Evolutionary conservation across 1,139 yeast species (phyloP).

Genomic region (Lodderomyces parapsilosis): DNA sequence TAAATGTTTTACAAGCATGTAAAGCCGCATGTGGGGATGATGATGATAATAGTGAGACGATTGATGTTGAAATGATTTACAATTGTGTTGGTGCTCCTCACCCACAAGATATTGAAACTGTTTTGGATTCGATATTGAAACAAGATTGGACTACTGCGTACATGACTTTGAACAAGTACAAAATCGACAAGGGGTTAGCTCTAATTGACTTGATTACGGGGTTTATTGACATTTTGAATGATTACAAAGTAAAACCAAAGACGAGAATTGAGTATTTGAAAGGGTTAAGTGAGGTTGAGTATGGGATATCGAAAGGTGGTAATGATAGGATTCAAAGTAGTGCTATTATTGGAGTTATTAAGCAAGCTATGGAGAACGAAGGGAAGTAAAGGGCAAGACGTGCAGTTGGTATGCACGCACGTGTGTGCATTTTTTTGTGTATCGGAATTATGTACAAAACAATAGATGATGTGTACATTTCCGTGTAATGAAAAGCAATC

Average conservation of each 20-base stretch:
- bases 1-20: constrained; percentile 93
- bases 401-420: too few relatives aligned
- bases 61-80: constrained; percentile 74
- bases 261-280: constrained; percentile 64
- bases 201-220: constrained; percentile 81
- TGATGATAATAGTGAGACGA: constrained; percentile 51
- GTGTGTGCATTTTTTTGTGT: too few relatives aligned
- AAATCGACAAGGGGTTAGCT: constrained; percentile 80
- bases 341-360: constrained; percentile 87
- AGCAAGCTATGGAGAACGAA: constrained; percentile 49
- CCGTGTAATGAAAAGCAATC: background rate
- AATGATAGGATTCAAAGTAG: constrained; percentile 86
- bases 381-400: background rate
- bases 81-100: constrained; percentile 96
- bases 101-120: constrained; percentile 77
- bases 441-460: too few relatives aligned
- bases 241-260: constrained; percentile 59
- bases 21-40: constrained; percentile 65
- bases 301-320: constrained; percentile 89
- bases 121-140: constrained; percentile 71
- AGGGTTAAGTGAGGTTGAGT: constrained; percentile 84
- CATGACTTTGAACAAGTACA: constrained; percentile 60
- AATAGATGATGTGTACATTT: too few relatives aligned
- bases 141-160: constrained; percentile 88
- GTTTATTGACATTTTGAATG: constrained; percentile 65